Evolutionary conservation across 768 basidiomycete genomes (phyloP), one percentile per base, ranked within the genome.

Genomic region (Mycena alexandri): DNA sequence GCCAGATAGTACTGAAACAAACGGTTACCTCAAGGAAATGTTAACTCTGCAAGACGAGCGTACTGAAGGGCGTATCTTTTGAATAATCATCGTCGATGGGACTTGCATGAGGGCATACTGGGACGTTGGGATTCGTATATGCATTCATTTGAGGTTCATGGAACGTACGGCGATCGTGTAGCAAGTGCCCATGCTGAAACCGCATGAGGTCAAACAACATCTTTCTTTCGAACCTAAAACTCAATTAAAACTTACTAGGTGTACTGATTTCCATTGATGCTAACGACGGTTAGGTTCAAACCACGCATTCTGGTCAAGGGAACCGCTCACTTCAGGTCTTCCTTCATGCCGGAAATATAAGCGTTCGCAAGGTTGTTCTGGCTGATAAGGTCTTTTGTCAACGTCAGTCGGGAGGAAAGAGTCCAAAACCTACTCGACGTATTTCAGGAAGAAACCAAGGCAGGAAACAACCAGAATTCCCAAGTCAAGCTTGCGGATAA

Each of bases 401-500:
- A 19, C 21, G 36, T 44, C 46, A 66, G 36, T 12, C 14, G 11
- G 17, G 4, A 13, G 42, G n/a, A 53, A 10, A 48, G 22, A 21
- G 22, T 10, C 1, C 47, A 36, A 22, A 19, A 42, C 68, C 14
- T 59, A 68, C 71, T 75, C 75, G 19, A 75, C 63, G 66, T 75
- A 75, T 41, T 74, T 70, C 64, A 75, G 62, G 56, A 74, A 73
- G n/a, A 74, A 75, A 10, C 75, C 74, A 1, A 74, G 51, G 48
- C 75, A 75, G 5, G 72, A 67, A 43, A 73, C 73, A n/a, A 73
- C 54, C 7, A 74, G 58, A 17, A 75, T 75, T 3, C 75, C 75
- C 60, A 73, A 74, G 41, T 74, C 75, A 36, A 75, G 71, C 69
- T 75, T 75, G 11, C 73, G 65, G 33, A 74, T 51, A 12, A 75